Percentiles rank a stretch among this genome's conserved stretches.
Evolutionary conservation across 768 basidiomycete species (phyloP).

Genomic region (Polyporus arcularius): DNA sequence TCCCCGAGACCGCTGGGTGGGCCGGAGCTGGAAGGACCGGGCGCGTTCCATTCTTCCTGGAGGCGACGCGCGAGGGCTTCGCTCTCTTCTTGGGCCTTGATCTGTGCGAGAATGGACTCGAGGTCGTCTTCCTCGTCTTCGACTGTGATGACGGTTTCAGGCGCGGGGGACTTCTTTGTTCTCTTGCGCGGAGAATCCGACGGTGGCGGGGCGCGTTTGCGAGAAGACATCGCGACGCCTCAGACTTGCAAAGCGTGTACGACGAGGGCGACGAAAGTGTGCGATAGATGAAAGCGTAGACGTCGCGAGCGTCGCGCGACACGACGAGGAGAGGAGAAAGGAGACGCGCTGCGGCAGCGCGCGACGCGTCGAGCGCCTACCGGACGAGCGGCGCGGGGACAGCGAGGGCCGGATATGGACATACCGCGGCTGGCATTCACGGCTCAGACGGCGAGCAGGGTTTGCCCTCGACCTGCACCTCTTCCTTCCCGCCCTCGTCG

Average conservation of each 20-base stretch:
- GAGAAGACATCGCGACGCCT: slow-evolving; percentile 11
- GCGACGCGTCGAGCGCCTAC: not conserved
- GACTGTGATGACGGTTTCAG: slow-evolving; percentile 24
- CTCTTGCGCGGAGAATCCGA: not conserved
- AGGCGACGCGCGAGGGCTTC: slow-evolving; percentile 40
- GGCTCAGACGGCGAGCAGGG: not conserved
- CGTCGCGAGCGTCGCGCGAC: not conserved
- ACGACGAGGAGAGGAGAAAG: not conserved
- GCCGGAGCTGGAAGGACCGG: slow-evolving; percentile 5
- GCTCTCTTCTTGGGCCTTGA: slow-evolving; percentile 45
- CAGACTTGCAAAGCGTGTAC: not conserved
- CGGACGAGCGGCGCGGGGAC: slow-evolving; percentile 8
- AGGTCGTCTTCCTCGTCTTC: slow-evolving; percentile 43
- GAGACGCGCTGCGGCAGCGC: not conserved
- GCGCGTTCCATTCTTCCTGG: slow-evolving; percentile 34
- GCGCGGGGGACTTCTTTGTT: slow-evolving; percentile 6
- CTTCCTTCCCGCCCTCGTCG: not conserved
- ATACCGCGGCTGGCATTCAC: slow-evolving; percentile 14
- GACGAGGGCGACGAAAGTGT: not conserved
- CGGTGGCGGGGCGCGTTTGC: slow-evolving; percentile 16
- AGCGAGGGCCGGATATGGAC: slow-evolving; percentile 10
- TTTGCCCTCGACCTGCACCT: not conserved
- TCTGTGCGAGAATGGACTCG: slow-evolving; percentile 40
- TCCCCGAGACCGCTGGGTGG: slow-evolving; percentile 2
- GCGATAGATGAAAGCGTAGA: not conserved